These are phyloP conservation scores for Salix exigua DNA, from an alignment of 345 rosid genomes.

Conservation along the genomic window DNA sequence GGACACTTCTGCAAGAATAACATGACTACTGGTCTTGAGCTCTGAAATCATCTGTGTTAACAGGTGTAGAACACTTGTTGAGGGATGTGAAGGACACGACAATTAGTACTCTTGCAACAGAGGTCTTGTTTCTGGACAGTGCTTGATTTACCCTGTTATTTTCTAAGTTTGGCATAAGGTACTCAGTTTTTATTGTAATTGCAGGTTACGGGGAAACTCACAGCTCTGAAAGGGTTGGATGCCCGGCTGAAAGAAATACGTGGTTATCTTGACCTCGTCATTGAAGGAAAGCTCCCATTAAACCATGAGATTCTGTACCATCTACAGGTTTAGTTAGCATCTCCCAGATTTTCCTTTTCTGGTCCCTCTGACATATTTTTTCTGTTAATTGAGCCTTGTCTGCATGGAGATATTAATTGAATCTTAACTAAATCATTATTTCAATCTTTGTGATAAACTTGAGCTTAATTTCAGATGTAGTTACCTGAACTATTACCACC, in stretches of 20 bases:
- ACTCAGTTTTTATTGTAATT: neutral
- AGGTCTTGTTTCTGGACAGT: conserved; percentile 36
- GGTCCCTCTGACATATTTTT: neutral
- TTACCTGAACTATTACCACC: neutral
- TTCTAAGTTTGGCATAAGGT: neutral
- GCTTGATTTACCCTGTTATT: neutral
- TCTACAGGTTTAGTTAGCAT: conserved; percentile 48
- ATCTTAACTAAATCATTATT: neutral
- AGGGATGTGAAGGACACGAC: conserved; percentile 92
- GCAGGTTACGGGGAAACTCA: conserved; percentile 75
- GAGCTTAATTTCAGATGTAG: neutral
- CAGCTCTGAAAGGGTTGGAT: conserved; percentile 80
- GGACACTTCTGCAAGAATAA: neutral
- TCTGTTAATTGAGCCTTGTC: neutral
- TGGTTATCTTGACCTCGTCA: conserved; percentile 66
- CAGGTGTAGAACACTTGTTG: conserved; percentile 85
- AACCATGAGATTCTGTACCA: conserved; percentile 87
- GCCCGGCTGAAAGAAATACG: conserved; percentile 71
- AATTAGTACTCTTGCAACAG: conserved; percentile 82
- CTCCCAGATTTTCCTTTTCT: neutral
- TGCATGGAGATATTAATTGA: neutral
- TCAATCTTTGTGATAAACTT: neutral
- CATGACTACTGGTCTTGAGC: neutral
- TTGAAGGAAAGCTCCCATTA: conserved; percentile 68
- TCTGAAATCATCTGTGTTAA: neutral